A percentile compares a stretch with the other conserved stretches of the same genome.
Evolutionary conservation across 1,284 basidiomycete species (phyloP).

Genomic region (Ceratobasidium sp.): DNA sequence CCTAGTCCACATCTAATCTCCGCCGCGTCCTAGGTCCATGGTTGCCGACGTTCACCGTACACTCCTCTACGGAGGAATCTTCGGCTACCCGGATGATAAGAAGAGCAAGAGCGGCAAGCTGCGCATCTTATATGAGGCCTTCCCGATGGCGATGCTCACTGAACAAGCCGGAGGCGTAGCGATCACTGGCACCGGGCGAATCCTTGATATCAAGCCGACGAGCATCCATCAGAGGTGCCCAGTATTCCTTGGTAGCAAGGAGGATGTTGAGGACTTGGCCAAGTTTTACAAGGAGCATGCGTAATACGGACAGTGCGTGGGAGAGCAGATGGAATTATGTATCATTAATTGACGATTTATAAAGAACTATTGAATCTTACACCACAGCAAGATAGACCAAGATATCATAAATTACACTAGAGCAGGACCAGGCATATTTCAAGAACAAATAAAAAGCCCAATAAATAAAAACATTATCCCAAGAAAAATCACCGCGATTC

Average conservation of each 20-base stretch:
- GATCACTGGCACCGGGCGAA: conserved; percentile 92
- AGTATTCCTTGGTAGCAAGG: conserved; percentile 94
- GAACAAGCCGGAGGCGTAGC: conserved; percentile 97
- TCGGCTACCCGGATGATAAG: conserved; percentile 98
- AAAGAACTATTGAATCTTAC: neutral
- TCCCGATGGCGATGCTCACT: conserved; percentile 98
- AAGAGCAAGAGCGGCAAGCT: conserved; percentile 98
- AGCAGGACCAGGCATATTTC: neutral
- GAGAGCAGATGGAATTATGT: conserved; percentile 13
- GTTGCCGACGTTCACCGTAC: conserved; percentile 98
- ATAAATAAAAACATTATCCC: neutral
- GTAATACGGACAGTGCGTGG: neutral
- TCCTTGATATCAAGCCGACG: conserved; percentile 93
- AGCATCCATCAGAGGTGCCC: conserved; percentile 93
- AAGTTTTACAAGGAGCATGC: conserved; percentile 76
- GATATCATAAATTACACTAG: neutral
- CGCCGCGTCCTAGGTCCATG: conserved; percentile 77
- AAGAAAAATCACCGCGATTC: neutral
- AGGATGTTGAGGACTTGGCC: conserved; percentile 92
- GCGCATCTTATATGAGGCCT: conserved; percentile 96
- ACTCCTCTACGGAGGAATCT: conserved; percentile 97
- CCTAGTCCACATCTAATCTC: neutral
- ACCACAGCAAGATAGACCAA: neutral
- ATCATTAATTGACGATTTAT: conserved; percentile 37
- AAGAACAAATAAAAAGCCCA: neutral